Evolutionary conservation across 768 basidiomycete genomes (phyloP), one percentile per base, ranked within the genome.

Genomic region (Artomyces pyxidatus): DNA sequence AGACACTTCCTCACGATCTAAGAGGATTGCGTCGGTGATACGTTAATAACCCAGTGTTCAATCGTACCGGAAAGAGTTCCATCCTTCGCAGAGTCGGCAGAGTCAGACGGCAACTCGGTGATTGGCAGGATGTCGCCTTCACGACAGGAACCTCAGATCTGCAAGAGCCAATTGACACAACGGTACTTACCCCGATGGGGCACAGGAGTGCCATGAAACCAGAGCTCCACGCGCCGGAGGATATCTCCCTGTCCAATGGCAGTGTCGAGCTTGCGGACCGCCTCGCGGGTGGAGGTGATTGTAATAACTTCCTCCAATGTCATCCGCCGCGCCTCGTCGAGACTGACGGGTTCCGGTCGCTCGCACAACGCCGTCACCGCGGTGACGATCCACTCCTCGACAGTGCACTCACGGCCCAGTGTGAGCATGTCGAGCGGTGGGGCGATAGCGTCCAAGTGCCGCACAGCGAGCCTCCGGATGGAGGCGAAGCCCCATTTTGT

Each of bases 401-500:
- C 22, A 2, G 35, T 16, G 25, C 47, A 44, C 9, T 21, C 27
- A 3, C 53, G 53, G 1, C 44, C 49, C 4, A 54, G 53, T 4
- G 40, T 0, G 7, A 54, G 53, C 10, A 19, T 43, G 19, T 53
- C 48, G 27, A 32, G 12, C 21, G 49, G 21, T 19, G 39, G 9
- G 1, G 50, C 37, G 19, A 45, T 40, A 3, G 49, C 50, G 1
- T 39, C 8, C 16, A 52, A 46, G 1, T 32, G 21, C 6, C 14
- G 23, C 14, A 54, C 10, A 4, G 50, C 41, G 12, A 43, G 29
- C 45, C 21, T 41, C 54, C 50, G 67, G 55, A 54, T 59, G 40
- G 45, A 53, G 26, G 48, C 62, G 49, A 51, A 64, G 44, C 46
- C 63, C 67, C 26, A 71, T 39, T 14, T 64, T 51, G 59, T 50